Percentiles rank a stretch among this genome's conserved stretches.
phyloP scores from a whole-genome alignment of 1,284 basidiomycete genomes.

The Malassezia brasiliensis region DNA sequence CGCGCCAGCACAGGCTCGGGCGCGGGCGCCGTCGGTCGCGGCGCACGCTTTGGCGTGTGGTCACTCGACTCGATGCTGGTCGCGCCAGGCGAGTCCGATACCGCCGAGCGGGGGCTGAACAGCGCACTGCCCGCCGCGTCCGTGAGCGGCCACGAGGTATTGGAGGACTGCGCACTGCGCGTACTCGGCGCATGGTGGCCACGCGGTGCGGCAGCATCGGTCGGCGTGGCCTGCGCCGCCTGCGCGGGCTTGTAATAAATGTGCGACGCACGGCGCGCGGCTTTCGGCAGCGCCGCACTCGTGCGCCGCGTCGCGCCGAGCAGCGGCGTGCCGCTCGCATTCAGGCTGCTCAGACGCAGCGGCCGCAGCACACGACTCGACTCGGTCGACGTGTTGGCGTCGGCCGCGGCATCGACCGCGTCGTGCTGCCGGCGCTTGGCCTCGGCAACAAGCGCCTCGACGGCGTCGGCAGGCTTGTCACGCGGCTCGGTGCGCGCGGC shows the following conservation, averaged over 20 bases:
- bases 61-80: conserved; percentile 16
- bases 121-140: conserved; percentile 9
- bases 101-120: conserved; percentile 5
- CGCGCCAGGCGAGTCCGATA: conserved; percentile 9
- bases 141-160: conserved; percentile 12
- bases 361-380: conserved; percentile 2
- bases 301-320: background rate
- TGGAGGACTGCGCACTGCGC: conserved; percentile 6
- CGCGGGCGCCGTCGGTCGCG: background rate
- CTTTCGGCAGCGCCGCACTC: background rate
- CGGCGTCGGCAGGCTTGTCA: background rate
- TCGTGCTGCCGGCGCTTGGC: background rate
- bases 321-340: background rate
- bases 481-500: background rate
- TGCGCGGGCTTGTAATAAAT: conserved; percentile 10
- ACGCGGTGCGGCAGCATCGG: background rate
- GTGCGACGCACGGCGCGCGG: conserved; percentile 4
- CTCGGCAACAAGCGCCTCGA: background rate
- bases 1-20: background rate
- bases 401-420: background rate
- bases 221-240: background rate
- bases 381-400: background rate
- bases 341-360: conserved; percentile 5
- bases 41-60: background rate
- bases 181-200: background rate